phyloP scores from a whole-genome alignment of 371 early-diverging fungal genomes.

The Dichotomocladium elegans region DNA sequence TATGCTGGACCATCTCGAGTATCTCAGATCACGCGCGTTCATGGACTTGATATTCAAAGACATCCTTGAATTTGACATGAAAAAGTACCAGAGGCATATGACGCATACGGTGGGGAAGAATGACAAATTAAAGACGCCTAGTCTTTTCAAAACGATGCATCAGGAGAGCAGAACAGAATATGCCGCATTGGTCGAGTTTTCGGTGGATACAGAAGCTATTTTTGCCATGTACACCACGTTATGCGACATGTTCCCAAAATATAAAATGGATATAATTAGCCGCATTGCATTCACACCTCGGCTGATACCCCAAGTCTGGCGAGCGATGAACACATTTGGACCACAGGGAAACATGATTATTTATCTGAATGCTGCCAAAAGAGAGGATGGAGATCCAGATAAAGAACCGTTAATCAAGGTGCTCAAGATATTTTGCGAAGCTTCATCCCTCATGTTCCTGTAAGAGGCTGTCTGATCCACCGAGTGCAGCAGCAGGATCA shows the following conservation, averaged over 20 bases:
- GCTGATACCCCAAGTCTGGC: conserved; percentile 62
- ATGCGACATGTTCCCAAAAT: conserved; percentile 36
- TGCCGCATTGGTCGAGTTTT: conserved; percentile 16
- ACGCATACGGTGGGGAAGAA: no score
- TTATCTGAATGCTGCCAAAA: conserved; percentile 52
- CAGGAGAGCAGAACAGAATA: conserved; percentile 7
- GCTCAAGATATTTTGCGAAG: conserved; percentile 61
- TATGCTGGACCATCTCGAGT: conserved; percentile 45
- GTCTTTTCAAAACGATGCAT: conserved; percentile 1
- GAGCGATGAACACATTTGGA: conserved; percentile 55
- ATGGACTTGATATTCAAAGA: conserved; percentile 39
- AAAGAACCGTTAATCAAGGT: conserved; percentile 60
- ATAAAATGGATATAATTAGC: conserved; percentile 51
- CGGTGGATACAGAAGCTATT: conserved; percentile 47
- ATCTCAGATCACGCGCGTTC: conserved; percentile 57
- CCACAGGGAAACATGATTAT: conserved; percentile 54
- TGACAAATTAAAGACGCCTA: conserved; percentile 1
- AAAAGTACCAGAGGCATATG: neutral
- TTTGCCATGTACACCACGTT: conserved; percentile 53
- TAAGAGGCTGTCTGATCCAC: conserved; percentile 18
- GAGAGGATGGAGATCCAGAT: conserved; percentile 34
- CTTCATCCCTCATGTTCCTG: conserved; percentile 53
- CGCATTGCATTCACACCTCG: conserved; percentile 56
- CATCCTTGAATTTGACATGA: conserved; percentile 25
- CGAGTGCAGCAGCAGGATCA: no score